These are phyloP conservation scores for Ophiostoma sp. DNA, from an alignment of 2,329 filamentous ascomycete species.

Conservation along the genomic window DNA sequence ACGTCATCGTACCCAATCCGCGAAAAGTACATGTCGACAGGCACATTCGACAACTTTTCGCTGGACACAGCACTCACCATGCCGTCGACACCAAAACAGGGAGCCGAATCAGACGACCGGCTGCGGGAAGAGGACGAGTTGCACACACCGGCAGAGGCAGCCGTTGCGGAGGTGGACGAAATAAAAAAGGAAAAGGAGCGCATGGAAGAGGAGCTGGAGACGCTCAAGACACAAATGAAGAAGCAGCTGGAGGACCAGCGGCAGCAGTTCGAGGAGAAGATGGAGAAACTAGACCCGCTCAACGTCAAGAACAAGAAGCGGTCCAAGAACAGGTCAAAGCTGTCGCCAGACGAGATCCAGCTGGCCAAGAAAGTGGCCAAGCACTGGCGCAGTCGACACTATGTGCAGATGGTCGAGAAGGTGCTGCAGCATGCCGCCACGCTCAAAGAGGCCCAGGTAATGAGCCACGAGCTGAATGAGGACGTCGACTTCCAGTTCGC, in stretches of 20 bases:
- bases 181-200: constrained; percentile 73
- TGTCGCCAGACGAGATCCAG: constrained; percentile 67
- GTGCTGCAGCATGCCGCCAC: constrained; percentile 81
- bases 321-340: constrained; percentile 54
- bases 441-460: constrained; percentile 92
- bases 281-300: constrained; percentile 66
- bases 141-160: constrained; percentile 55
- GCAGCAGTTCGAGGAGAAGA: constrained; percentile 75
- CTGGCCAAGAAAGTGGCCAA: constrained; percentile 61
- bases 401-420: constrained; percentile 88
- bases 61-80: constrained; percentile 90
- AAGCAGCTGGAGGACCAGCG: constrained; percentile 77
- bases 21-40: constrained; percentile 93
- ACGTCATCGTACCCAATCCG: constrained; percentile 78
- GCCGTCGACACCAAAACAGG: constrained; percentile 78
- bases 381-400: constrained; percentile 78
- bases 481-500: constrained; percentile 92
- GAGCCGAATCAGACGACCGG: constrained; percentile 65
- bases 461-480: constrained; percentile 95
- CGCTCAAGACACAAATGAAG: constrained; percentile 84
- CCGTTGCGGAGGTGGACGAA: constrained; percentile 74
- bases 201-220: constrained; percentile 75
- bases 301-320: constrained; percentile 45
- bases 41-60: constrained; percentile 92
- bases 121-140: constrained; percentile 57